A percentile compares a stretch with the other conserved stretches of the same genome.
Evolutionary conservation across 2,329 filamentous ascomycete species (phyloP).

Genomic region (Sporothrix brunneoviolacea): DNA sequence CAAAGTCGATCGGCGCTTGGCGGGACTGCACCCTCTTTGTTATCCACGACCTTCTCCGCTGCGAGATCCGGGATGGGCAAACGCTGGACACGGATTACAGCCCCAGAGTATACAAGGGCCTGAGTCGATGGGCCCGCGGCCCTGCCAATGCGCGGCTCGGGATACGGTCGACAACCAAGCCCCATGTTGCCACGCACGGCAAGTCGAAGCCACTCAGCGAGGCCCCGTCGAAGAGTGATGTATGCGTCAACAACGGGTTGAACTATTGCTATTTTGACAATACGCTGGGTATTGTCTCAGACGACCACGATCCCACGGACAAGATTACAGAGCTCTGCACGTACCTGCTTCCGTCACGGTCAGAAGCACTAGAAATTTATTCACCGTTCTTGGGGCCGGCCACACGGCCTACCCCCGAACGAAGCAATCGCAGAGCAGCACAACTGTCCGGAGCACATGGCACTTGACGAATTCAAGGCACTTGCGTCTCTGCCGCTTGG

Average conservation of each 20-base stretch:
- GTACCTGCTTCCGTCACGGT: slow-evolving; percentile 30
- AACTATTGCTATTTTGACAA: slow-evolving; percentile 33
- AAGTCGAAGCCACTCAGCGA: slow-evolving; percentile 19
- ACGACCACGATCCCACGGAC: slow-evolving; percentile 14
- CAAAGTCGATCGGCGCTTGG: slow-evolving; percentile 38
- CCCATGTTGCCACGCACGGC: slow-evolving; percentile 31
- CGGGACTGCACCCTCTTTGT: slow-evolving; percentile 40
- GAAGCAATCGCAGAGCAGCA: slow-evolving; percentile 43
- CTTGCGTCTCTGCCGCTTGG: slow-evolving; percentile 45
- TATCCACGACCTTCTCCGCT: slow-evolving; percentile 32
- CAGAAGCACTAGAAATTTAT: slow-evolving; percentile 34
- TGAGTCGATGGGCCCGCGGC: neutral
- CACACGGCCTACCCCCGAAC: slow-evolving; percentile 37
- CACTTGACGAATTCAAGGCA: slow-evolving; percentile 47
- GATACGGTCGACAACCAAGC: slow-evolving; percentile 31
- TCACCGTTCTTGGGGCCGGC: slow-evolving; percentile 22
- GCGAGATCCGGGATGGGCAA: neutral
- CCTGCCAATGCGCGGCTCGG: slow-evolving; percentile 19
- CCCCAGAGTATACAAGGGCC: neutral
- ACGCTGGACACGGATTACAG: slow-evolving; percentile 2
- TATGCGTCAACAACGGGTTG: slow-evolving; percentile 43
- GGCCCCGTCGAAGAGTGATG: slow-evolving; percentile 23
- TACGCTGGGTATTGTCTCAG: slow-evolving; percentile 11
- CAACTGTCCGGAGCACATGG: slow-evolving; percentile 40
- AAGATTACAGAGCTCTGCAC: slow-evolving; percentile 31